Percentiles rank a stretch among this genome's conserved stretches.
Conservation (phyloP, 139 green algal species). For the Closterium sp. region DNA sequence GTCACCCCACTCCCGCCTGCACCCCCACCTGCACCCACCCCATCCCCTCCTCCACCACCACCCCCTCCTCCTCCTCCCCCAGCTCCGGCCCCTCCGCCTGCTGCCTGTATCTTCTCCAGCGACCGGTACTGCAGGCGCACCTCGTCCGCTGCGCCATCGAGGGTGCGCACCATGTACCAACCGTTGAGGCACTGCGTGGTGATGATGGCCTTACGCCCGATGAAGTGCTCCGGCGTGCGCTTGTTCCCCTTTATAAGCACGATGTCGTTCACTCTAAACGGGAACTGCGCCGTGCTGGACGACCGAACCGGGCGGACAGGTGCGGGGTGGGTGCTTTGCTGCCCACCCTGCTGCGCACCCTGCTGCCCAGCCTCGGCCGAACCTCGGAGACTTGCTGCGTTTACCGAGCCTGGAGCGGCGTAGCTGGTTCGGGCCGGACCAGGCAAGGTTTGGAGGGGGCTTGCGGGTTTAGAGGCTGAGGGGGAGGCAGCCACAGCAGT, state of each 20-base stretch:
- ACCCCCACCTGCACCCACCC: neutral
- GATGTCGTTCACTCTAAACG: constrained; percentile 29
- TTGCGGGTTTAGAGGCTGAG: neutral
- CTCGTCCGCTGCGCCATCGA: constrained; percentile 5
- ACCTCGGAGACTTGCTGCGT: neutral
- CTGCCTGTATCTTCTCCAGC: constrained; percentile 14
- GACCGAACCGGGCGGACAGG: neutral
- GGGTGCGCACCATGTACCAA: constrained; percentile 30
- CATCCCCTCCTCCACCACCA: neutral
- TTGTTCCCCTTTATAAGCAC: constrained; percentile 51
- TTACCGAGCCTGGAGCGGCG: neutral
- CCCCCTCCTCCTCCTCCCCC: neutral
- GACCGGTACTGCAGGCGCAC: constrained; percentile 44
- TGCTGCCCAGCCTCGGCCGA: neutral
- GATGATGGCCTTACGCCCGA: constrained; percentile 22
- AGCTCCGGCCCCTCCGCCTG: neutral
- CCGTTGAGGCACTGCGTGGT: constrained; percentile 46
- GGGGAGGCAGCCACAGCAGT: neutral
- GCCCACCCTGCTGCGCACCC: neutral
- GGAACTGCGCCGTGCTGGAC: constrained; percentile 22
- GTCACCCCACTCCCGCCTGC: neutral
- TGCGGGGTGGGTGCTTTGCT: neutral
- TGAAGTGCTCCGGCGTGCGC: constrained; percentile 37
- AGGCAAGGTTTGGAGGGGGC: neutral
- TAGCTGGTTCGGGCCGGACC: neutral